Evolutionary conservation across 129 eudicot genomes (phyloP), one percentile per base, ranked within the genome.

Genomic region (Artemisia annua): DNA sequence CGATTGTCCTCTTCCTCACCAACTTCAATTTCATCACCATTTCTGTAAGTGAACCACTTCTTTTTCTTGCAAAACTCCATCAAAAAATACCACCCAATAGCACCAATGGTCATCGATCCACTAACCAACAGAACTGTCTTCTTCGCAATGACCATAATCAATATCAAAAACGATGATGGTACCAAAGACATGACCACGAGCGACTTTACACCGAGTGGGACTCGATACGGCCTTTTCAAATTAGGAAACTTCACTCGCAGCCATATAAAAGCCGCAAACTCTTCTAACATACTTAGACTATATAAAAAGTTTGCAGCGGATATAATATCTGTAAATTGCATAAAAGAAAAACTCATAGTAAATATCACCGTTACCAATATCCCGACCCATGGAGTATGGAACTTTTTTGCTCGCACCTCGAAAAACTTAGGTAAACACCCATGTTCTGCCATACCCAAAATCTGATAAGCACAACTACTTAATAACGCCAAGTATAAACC

Each of bases 1-100:
- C 7, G 44, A 39, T 5, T 39, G 44, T 39, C 44, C 6, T 52
- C 57, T 16, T 52, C 57, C 12, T 52, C 57, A 16, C 57, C 57
- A 52, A 52, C 57, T 52, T 52, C 57, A 52, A 52, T 52, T 52
- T 52, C 18, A 52, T 52, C 57, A 16, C 57, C 57, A 11, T 14
- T 52, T 52, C 14, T 11, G 57, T 12, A 52, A 14, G 6, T 12
- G 17, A 52, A 14, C 57, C 15, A 52, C 4, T 52, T 52, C n/a
- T 52, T 52, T 52, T 52, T 52, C 57, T 52, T 52, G 57, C 57
- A 52, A 52, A 52, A 52, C 17, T 52, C 17, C 57, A 52, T 52
- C 57, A 52, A 52, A 52, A 12, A 52, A 52, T 52, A 52, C 44
- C 44, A 39, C 44, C 44, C 44, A 10, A 39, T 39, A 7, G 57